These are phyloP conservation scores for Zygotorulaspora sp. DNA, from an alignment of 805 yeast genomes.

Conservation along the genomic window DNA sequence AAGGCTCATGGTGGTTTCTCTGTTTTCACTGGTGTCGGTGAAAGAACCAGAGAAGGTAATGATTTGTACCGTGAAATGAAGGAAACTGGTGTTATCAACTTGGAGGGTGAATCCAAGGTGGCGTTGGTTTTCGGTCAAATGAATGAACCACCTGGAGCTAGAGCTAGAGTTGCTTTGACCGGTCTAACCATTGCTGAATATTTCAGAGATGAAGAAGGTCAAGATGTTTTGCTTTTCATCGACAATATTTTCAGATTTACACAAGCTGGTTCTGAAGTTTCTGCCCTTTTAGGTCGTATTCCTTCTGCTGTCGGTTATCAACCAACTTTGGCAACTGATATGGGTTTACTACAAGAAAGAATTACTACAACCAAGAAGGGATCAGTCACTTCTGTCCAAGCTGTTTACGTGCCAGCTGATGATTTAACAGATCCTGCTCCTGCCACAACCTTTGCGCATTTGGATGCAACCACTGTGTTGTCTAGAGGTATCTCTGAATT, in stretches of 20 bases:
- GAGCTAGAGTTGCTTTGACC: constrained; percentile 99
- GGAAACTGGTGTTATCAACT: constrained; percentile 99
- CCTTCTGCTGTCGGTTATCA: constrained; percentile 99
- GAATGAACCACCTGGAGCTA: constrained; percentile 99
- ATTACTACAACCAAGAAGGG: constrained; percentile 99
- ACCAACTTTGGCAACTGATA: constrained; percentile 99
- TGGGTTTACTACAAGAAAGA: constrained; percentile 99
- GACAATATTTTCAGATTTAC: constrained; percentile 99
- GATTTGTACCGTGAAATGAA: constrained; percentile 99
- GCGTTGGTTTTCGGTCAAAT: constrained; percentile 99
- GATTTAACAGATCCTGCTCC: constrained; percentile 99
- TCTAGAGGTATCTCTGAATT: constrained; percentile 99
- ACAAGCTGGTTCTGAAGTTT: constrained; percentile 99
- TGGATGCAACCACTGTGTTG: constrained; percentile 99
- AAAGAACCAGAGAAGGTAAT: constrained; percentile 99
- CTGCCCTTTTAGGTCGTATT: constrained; percentile 99
- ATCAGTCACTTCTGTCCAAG: constrained; percentile 99
- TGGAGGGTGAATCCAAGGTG: constrained; percentile 99
- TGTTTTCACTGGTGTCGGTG: constrained; percentile 99
- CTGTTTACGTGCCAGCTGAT: constrained; percentile 99
- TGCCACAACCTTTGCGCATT: constrained; percentile 99
- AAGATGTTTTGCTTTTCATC: constrained; percentile 98
- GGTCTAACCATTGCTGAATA: constrained; percentile 99
- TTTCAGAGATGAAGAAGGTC: constrained; percentile 99
- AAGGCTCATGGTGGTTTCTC: constrained; percentile 99